Percentiles rank a stretch among this genome's conserved stretches.
Evolutionary conservation across 1,284 basidiomycete species (phyloP).

Genomic region (Trichosporon ovoides): DNA sequence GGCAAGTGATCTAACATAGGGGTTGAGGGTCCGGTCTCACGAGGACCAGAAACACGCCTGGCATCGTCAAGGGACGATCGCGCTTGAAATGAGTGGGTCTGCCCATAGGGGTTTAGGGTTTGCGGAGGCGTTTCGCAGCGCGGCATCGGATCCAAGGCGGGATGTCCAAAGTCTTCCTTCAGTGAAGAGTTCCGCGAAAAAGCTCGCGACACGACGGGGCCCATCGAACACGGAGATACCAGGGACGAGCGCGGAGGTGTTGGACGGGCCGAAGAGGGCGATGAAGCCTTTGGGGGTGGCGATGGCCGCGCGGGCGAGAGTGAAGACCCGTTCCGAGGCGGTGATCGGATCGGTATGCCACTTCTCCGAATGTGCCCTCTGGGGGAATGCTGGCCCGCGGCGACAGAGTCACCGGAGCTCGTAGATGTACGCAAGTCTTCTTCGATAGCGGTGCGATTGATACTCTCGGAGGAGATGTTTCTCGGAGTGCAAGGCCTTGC

Average conservation of each 20-base stretch:
- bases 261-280: not conserved
- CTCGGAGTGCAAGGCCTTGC: not conserved
- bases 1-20: not conserved
- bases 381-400: not conserved
- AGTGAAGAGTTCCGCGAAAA: not conserved
- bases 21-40: not conserved
- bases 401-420: not conserved
- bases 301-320: too few relatives aligned
- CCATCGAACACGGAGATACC: not conserved
- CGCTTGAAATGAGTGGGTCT: not conserved
- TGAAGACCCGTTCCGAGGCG: too few relatives aligned
- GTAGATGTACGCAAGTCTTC: not conserved
- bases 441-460: not conserved
- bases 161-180: not conserved
- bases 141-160: too few relatives aligned
- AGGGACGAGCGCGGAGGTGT: not conserved
- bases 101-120: not conserved
- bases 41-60: too few relatives aligned
- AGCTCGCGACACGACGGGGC: not conserved
- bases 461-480: not conserved
- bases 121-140: not conserved
- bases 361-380: not conserved
- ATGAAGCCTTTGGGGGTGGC: not conserved
- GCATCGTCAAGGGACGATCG: not conserved
- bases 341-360: not conserved